phyloP scores from a whole-genome alignment of 2,329 filamentous ascomycete genomes.

The Penicillium sp. region DNA sequence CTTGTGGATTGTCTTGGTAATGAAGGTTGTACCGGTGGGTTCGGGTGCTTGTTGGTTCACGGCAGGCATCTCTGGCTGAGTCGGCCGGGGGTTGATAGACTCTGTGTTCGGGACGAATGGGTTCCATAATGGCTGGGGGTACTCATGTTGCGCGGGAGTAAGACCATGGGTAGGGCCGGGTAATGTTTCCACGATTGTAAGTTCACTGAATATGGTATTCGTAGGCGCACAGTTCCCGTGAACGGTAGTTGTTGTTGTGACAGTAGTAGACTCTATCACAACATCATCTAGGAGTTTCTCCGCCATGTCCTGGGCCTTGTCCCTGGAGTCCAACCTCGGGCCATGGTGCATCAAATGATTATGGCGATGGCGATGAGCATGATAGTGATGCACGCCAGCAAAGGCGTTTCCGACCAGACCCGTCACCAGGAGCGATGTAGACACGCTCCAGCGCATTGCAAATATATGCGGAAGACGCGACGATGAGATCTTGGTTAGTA shows the following conservation, averaged over 20 bases:
- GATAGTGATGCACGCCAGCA: constrained; percentile 32
- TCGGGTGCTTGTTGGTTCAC: neutral
- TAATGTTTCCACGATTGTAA: neutral
- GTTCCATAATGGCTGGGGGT: neutral
- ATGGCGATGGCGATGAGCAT: constrained; percentile 18
- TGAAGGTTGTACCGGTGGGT: constrained; percentile 10
- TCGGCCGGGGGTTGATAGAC: neutral
- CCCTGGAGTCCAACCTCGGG: constrained; percentile 1
- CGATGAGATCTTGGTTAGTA: neutral
- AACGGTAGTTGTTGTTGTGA: constrained; percentile 18
- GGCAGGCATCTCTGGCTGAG: neutral
- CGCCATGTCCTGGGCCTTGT: neutral
- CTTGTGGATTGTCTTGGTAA: constrained; percentile 13
- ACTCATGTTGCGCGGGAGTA: neutral
- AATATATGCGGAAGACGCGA: neutral
- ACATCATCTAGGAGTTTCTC: constrained; percentile 6
- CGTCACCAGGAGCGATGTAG: constrained; percentile 27
- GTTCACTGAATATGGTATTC: neutral
- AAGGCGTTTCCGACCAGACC: constrained; percentile 25
- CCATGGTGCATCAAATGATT: constrained; percentile 4
- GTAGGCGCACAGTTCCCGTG: constrained; percentile 12
- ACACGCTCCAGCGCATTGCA: constrained; percentile 35
- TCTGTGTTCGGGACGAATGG: neutral
- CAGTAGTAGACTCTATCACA: constrained; percentile 15
- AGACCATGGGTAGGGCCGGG: neutral